Base-by-base conservation (phyloP, 257 asterid species). In the Ilex aquifolium region DNA sequence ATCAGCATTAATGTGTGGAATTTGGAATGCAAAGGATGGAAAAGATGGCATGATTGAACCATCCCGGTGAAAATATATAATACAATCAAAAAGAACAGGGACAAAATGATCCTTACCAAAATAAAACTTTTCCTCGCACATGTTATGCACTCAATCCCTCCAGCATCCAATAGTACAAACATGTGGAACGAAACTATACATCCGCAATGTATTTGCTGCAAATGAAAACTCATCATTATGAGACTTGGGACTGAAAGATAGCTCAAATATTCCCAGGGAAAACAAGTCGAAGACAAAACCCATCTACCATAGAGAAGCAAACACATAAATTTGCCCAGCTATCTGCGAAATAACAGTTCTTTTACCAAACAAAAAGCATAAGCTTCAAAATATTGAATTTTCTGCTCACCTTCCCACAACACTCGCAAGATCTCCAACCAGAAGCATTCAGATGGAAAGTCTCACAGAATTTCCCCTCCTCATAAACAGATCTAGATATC, bases 121-220 rank as follows among this genome's bases (percentile, higher is more conserved):
- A 90, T 83, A 79, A 81, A 92, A 72, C 96, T 88, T 73, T 80
- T 93, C 76, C 79, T 87, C 14, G 99, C 91, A 74, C 99, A 93
- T 39, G 97, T 71, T 66, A 90, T 69, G 85, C 99, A 93, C 72
- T 93, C 96, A 73, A 93, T 93, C 40, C 99, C 99, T 66, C 99
- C 99, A 36, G 97, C 96, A 86, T 93, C 99, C 91, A 93, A 80
- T 32, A 93, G 85, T 65, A 93, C 97, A 58, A 90, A 93, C 93
- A 82, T 87, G 80, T 93, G 99, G 87, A 93, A 93, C 58, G 99
- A 90, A 63, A 85, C 97, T 57, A 93, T 93, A 74, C 99, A 93
- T 55, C 99, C 99, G 66, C 99, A 93, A 67, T 93, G 99, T 74
- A 93, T 86, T 84, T 90, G 89, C 99, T 93, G 97, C 88, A 88